These are phyloP conservation scores for Speleostelium caveatum DNA, from an alignment of 78 protist genomes.

Conservation along the genomic window DNA sequence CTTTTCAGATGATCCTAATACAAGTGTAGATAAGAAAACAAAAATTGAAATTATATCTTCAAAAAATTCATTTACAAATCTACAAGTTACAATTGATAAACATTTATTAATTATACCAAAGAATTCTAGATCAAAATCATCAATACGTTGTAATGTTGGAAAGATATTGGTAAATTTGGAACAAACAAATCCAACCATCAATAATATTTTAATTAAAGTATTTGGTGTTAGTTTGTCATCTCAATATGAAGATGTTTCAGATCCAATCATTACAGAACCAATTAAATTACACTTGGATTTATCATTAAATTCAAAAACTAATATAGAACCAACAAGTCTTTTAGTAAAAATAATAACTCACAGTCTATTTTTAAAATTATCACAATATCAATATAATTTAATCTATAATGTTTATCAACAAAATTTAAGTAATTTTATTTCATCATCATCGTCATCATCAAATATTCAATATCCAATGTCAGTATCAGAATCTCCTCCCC, in stretches of 20 bases:
- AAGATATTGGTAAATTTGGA: slow-evolving; percentile 9
- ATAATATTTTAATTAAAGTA: slow-evolving; percentile 10
- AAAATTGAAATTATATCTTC: slow-evolving; percentile 2
- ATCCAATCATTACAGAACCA: slow-evolving; percentile 46
- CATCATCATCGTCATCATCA: slow-evolving; percentile 25
- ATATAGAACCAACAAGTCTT: not conserved
- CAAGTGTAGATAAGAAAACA: not conserved
- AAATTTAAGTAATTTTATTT: slow-evolving; percentile 20
- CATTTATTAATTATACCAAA: slow-evolving; percentile 26
- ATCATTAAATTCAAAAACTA: slow-evolving; percentile 28
- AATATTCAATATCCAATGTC: not conserved
- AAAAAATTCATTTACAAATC: slow-evolving; percentile 33
- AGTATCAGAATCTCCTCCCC: not conserved
- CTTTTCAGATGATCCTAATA: not conserved
- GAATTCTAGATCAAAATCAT: slow-evolving; percentile 36
- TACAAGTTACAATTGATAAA: slow-evolving; percentile 41
- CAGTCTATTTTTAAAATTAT: slow-evolving; percentile 1
- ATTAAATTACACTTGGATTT: slow-evolving; percentile 25
- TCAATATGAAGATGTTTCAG: not conserved
- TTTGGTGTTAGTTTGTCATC: slow-evolving; percentile 14
- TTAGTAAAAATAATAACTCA: not conserved
- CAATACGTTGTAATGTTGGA: slow-evolving; percentile 35
- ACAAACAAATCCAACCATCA: slow-evolving; percentile 44
- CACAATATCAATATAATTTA: slow-evolving; percentile 65
- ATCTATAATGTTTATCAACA: slow-evolving; percentile 29